Evolutionary conservation across 1,284 basidiomycete species (phyloP).

Genomic region (Rugosomyces carneus): DNA sequence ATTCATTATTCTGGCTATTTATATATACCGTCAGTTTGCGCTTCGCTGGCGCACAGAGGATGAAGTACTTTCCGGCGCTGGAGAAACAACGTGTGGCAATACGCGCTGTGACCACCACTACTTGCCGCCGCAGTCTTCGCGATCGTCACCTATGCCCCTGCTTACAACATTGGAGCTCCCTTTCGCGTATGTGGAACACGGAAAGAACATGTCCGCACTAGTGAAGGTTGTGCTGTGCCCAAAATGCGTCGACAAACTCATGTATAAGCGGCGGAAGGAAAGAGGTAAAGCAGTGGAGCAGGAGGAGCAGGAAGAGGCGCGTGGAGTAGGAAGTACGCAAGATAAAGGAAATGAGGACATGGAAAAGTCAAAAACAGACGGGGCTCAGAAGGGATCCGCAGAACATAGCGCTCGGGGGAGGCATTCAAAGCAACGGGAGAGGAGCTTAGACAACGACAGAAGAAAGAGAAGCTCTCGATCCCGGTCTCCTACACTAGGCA

Average conservation of each 20-base stretch:
- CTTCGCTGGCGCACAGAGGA: constrained; percentile 87
- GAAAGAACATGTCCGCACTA: constrained; percentile 68
- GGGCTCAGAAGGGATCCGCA: constrained; percentile 8
- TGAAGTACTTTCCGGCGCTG: constrained; percentile 80
- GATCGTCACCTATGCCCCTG: constrained; percentile 22
- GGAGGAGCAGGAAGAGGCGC: constrained; percentile 6
- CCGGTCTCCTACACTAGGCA: constrained; percentile 15
- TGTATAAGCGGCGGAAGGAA: constrained; percentile 76
- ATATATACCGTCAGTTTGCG: constrained; percentile 57
- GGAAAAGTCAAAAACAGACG: constrained; percentile 3
- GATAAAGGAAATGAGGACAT: neutral
- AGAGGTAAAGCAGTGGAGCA: constrained; percentile 32
- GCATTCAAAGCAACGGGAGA: constrained; percentile 12
- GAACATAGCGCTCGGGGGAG: constrained; percentile 11
- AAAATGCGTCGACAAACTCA: constrained; percentile 74
- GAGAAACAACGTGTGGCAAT: constrained; percentile 84
- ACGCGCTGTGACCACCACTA: constrained; percentile 73
- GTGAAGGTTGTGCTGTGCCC: constrained; percentile 86
- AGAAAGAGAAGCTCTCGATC: constrained; percentile 20
- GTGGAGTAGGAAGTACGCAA: too few relatives aligned
- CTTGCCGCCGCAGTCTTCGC: constrained; percentile 17
- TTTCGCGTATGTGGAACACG: constrained; percentile 81
- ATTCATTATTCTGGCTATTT: neutral
- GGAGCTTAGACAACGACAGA: constrained; percentile 2
- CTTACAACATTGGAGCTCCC: constrained; percentile 79